A percentile compares a stretch with the other conserved stretches of the same genome.
Evolutionary conservation across 345 rosid species (phyloP).

Genomic region (Salix viminalis): DNA sequence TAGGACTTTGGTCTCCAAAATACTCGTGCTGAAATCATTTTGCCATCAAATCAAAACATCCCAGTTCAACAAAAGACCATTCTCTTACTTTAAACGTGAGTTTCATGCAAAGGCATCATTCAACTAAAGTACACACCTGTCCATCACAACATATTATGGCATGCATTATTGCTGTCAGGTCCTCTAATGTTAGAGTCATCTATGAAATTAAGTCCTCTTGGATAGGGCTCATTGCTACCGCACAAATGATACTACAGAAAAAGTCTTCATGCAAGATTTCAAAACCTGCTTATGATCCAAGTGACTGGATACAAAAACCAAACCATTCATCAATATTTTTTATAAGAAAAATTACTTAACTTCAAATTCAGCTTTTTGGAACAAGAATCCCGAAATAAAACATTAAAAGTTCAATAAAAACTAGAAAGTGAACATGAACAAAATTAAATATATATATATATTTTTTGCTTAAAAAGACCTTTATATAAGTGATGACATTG

Average conservation of each 20-base stretch:
- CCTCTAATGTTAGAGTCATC: constrained; percentile 17
- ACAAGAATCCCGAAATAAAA: background rate
- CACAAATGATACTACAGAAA: constrained; percentile 1
- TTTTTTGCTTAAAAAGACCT: background rate
- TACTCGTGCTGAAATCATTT: constrained; percentile 4
- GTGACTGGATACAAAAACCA: background rate
- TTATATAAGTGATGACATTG: background rate
- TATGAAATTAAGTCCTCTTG: background rate
- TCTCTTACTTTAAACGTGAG: background rate
- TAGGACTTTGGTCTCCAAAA: constrained; percentile 7
- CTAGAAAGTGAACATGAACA: too few relatives aligned
- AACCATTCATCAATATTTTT: background rate
- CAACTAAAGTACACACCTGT: background rate
- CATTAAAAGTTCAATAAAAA: background rate
- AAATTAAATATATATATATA: too few relatives aligned
- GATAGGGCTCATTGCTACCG: background rate
- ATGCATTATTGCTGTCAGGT: constrained; percentile 18
- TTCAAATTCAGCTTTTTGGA: background rate
- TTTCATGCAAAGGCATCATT: background rate
- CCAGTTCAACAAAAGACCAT: background rate
- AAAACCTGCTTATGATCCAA: background rate
- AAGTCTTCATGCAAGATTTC: background rate
- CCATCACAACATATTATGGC: background rate
- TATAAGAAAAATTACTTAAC: background rate
- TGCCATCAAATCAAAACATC: background rate